These are phyloP conservation scores for Thraustochytrium striatum DNA, from an alignment of 352 stramenopile species.

Conservation along the genomic window DNA sequence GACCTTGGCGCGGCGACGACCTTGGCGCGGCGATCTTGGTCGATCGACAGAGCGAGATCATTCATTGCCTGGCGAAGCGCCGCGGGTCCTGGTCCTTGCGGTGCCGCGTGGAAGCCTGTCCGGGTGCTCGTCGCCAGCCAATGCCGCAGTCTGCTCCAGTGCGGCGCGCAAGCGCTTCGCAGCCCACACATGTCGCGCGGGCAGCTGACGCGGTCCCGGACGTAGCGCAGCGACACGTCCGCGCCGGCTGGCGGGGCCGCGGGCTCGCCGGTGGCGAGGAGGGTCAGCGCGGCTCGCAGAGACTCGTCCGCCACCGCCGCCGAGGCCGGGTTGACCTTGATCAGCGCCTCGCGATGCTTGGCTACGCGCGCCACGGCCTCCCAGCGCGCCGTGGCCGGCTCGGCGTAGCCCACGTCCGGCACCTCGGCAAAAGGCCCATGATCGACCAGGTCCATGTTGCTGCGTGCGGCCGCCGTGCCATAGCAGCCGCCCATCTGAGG, in stretches of 20 bases:
- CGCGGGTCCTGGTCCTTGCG: conserved; percentile 14
- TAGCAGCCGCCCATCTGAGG: conserved; percentile 62
- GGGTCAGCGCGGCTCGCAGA: conserved; percentile 34
- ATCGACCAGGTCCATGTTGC: conserved; percentile 7
- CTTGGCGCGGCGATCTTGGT: no score
- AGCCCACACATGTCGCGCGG: conserved; percentile 48
- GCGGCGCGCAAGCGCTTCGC: not conserved
- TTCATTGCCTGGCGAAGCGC: no score
- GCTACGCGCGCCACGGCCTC: not conserved
- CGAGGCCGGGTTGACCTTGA: conserved; percentile 22
- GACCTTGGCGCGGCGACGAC: no score
- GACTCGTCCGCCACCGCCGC: conserved; percentile 47
- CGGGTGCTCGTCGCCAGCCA: not conserved
- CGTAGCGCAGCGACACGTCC: conserved; percentile 44
- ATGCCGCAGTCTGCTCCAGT: conserved; percentile 12
- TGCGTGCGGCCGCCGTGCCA: conserved; percentile 4
- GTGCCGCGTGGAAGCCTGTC: not conserved
- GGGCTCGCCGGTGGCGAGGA: not conserved
- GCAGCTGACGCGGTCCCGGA: conserved; percentile 47
- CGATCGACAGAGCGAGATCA: no score
- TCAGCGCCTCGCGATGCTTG: conserved; percentile 30
- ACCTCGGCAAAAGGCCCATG: conserved; percentile 7
- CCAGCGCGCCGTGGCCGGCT: not conserved
- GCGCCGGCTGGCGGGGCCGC: conserved; percentile 41
- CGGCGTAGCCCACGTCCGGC: not conserved